Evolutionary conservation across 1,284 basidiomycete genomes (phyloP), one percentile per base, ranked within the genome.

Genomic region (Rhodotorula glutinis): DNA sequence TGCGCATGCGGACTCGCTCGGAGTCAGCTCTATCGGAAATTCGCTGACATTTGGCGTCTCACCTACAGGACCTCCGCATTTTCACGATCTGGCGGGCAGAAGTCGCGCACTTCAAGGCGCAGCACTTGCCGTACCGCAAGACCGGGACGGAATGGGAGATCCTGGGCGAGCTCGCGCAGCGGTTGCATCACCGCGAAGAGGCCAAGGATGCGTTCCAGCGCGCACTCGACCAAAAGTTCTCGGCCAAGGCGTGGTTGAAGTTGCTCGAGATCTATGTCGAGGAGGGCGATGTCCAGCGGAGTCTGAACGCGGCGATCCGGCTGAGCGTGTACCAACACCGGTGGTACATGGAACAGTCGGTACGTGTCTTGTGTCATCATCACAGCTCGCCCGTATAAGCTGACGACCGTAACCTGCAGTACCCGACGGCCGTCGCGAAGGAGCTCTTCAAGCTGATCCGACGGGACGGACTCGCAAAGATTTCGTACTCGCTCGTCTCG

Each of bases 81-180:
- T 98, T 95, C 88, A 98, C 96, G 0, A 98, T 98, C 77, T 99
- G 96, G 87, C 87, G 95, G 27, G 95, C 96, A 5, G 96, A 98
- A 78, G 89, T 98, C n/a, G 92, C 92, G 1, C 95, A 99, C 77
- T 98, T 96, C 85, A 96, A 95, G 78, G 92, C 90, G 0, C 95
- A 98, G 77, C 91, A 95, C 74, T 89, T 98, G 69, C 92, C 93
- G 0, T 98, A 98, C 78, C 87, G 91, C 71, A 98, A 98, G 82
- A 97, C 95, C 0, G 92, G 91, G 0, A 82, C 92, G 23, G 95
- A 99, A 80, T 99, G 96, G 95, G 95, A 98, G 81, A 97, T 98
- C 57, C 83, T 99, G 3, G 96, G 95, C 41, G 96, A 98, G 77
- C 83, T 99, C 13, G 95, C 94, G 1, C 77, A 89, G 46, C 86